Evolutionary conservation across 2,329 filamentous ascomycete species (phyloP).

Genomic region (Daldinia sp.): DNA sequence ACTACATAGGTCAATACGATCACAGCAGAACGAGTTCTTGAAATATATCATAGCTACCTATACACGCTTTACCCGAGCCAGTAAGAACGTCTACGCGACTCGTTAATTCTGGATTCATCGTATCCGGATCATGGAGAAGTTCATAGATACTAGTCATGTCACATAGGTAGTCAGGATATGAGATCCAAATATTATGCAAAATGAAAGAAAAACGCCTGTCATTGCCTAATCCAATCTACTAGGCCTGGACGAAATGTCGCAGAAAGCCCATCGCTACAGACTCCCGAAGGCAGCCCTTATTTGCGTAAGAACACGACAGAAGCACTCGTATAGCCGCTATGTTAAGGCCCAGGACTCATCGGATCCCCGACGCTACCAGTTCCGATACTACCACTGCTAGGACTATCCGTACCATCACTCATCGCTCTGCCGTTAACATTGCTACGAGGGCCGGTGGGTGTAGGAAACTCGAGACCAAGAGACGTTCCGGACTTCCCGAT

Average conservation of each 20-base stretch:
- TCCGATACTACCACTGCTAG: conserved; percentile 55
- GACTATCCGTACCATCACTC: conserved; percentile 51
- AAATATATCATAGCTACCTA: too few species aligned
- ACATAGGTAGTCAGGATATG: background rate
- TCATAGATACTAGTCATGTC: background rate
- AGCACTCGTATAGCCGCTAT: conserved; percentile 9
- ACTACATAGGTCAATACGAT: too few species aligned
- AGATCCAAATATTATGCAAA: conserved; percentile 3
- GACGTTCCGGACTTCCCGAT: conserved; percentile 39
- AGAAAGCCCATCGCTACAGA: conserved; percentile 18
- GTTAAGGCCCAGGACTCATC: conserved; percentile 55
- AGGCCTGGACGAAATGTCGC: conserved; percentile 15
- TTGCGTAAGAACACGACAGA: conserved; percentile 11
- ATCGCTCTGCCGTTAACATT: conserved; percentile 42
- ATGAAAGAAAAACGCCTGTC: conserved; percentile 41
- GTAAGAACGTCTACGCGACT: background rate
- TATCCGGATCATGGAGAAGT: background rate
- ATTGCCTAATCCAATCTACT: conserved; percentile 42
- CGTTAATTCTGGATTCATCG: background rate
- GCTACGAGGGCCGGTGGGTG: conserved; percentile 41
- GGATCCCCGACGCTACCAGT: conserved; percentile 60
- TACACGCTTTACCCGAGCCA: background rate
- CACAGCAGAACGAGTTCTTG: too few species aligned
- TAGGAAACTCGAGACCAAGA: conserved; percentile 42
- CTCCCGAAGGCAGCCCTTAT: conserved; percentile 20